Base-by-base conservation (phyloP, 306 rosid species). In the Rosa lucieae region DNA sequence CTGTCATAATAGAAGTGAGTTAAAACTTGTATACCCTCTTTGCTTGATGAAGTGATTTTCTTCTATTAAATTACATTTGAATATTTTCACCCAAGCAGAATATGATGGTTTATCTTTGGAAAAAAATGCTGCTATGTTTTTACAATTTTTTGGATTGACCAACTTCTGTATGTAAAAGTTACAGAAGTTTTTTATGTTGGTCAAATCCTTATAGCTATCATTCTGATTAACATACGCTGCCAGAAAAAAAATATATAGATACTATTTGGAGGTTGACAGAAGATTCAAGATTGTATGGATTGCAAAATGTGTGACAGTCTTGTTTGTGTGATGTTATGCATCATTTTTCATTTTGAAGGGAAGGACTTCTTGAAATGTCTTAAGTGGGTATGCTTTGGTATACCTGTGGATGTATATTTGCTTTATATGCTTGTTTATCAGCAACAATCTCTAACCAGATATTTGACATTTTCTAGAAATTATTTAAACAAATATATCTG, bases 1-100 rank as follows among this genome's bases (percentile, higher is more conserved):
- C 99, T 49, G 99, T 95, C 73, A 86, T 95, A 81, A 89, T 95
- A 39, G 99, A 95, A 85, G 99, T 95, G 83, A 88, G 95, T 89
- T 74, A 73, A 65, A 77, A 21, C 46, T 39, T 51, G 3, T 20
- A 58, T 7, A 48, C 29, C n/a, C 13, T 29, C 42, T 14, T 10
- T 63, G 37, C 43, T 70, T 26, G 17, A 35, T 37, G 42, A 43
- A 2, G 53, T n/a, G 5, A 3, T 40, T 23, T 13, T 35, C 29
- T 53, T 68, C 17, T 76, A 5, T 48, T 67, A 35, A 35, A 32
- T 48, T 80, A 44, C 70, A 37, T 20, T 20, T 35, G 35, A 35
- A 29, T 26, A 46, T 62, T 61, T 17, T 15, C 39, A 49, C 39
- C 20, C 48, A 39, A 32, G 47, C 52, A 8, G 71, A 74, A 67